These are phyloP conservation scores for Boechera divaricarpa DNA, from an alignment of 345 rosid genomes.

Conservation along the genomic window DNA sequence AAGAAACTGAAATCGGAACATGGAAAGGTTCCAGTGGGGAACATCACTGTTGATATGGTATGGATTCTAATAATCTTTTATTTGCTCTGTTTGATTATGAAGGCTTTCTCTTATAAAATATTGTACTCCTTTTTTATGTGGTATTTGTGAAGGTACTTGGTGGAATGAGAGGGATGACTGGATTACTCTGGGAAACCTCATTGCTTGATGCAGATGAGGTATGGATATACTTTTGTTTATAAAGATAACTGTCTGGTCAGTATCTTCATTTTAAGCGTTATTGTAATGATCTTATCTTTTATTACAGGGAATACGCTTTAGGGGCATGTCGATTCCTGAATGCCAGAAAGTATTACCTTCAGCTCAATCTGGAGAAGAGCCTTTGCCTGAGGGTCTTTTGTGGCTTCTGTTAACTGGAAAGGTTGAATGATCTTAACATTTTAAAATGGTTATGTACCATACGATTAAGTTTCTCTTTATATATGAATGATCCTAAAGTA, in stretches of 20 bases:
- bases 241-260: background rate
- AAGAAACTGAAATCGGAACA: conserved; percentile 79
- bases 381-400: conserved; percentile 92
- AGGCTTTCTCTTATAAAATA: background rate
- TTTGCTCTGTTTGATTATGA: background rate
- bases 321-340: conserved; percentile 92
- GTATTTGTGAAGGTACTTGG: conserved; percentile 72
- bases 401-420: conserved; percentile 99
- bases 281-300: conserved; percentile 5
- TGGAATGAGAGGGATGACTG: conserved; percentile 99
- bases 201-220: conserved; percentile 97
- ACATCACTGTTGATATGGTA: conserved; percentile 92
- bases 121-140: background rate
- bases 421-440: conserved; percentile 47
- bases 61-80: background rate
- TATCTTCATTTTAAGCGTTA: background rate
- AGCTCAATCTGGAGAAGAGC: conserved; percentile 85
- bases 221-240: background rate
- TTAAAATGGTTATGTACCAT: conserved; percentile 6
- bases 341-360: conserved; percentile 89
- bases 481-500: background rate
- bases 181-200: conserved; percentile 95
- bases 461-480: background rate
- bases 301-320: conserved; percentile 86
- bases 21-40: conserved; percentile 85